These are phyloP conservation scores for Ustanciosporium gigantosporum DNA, from an alignment of 1,284 basidiomycete genomes.

Conservation along the genomic window DNA sequence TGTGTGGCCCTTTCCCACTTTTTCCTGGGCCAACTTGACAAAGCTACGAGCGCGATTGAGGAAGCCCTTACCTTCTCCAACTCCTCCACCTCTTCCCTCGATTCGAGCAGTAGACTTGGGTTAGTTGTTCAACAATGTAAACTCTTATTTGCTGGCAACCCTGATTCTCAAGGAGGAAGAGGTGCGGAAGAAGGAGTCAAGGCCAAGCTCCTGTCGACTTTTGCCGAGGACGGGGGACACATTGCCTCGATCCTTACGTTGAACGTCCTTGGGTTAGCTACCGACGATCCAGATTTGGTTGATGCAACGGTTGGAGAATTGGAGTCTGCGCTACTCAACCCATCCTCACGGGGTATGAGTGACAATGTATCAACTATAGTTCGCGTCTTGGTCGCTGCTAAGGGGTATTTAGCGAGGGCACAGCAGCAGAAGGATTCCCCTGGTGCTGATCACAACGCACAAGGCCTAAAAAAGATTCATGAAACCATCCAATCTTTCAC, in stretches of 20 bases:
- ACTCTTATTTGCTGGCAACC: slow-evolving; percentile 5
- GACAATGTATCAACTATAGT: no score
- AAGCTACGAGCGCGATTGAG: slow-evolving; percentile 4
- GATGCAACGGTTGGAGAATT: slow-evolving; percentile 87
- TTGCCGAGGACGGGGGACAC: slow-evolving; percentile 61
- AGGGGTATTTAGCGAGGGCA: no score
- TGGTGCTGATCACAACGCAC: slow-evolving; percentile 10
- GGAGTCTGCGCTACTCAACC: no score
- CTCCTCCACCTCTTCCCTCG: not conserved
- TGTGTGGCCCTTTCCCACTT: slow-evolving; percentile 20
- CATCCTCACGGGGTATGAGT: no score
- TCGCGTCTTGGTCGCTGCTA: slow-evolving; percentile 11
- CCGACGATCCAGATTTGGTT: slow-evolving; percentile 75
- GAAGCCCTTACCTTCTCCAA: slow-evolving; percentile 6
- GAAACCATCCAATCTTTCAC: slow-evolving; percentile 7
- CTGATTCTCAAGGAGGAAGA: not conserved
- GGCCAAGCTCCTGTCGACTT: slow-evolving; percentile 3
- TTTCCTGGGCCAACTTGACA: slow-evolving; percentile 5
- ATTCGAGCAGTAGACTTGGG: not conserved
- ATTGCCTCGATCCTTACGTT: slow-evolving; percentile 78
- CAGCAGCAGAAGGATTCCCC: no score
- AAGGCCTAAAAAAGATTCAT: slow-evolving; percentile 5
- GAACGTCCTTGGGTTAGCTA: slow-evolving; percentile 81
- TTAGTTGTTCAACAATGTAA: slow-evolving; percentile 17
- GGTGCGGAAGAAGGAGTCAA: slow-evolving; percentile 11